These are phyloP conservation scores for Lactarius pseudohatsudake DNA, from an alignment of 768 basidiomycete genomes.

Conservation along the genomic window DNA sequence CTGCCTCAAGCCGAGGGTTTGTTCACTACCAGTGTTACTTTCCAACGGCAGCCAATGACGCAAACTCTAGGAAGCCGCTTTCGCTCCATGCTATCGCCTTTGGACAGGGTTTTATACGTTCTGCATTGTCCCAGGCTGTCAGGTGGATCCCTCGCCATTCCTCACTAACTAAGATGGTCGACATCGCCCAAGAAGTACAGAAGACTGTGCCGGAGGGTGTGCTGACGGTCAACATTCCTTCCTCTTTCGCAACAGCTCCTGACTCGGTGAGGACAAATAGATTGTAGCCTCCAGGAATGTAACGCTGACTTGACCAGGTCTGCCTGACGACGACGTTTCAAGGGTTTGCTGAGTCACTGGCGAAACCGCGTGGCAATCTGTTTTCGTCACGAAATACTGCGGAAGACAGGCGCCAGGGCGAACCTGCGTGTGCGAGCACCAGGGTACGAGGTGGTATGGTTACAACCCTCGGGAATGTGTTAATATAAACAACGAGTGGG, in stretches of 20 bases:
- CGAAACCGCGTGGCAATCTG: constrained; percentile 52
- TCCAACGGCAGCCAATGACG: neutral
- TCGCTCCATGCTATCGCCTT: constrained; percentile 60
- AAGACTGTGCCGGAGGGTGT: constrained; percentile 44
- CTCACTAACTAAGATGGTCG: constrained; percentile 48
- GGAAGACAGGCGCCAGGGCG: no score
- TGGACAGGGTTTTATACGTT: constrained; percentile 35
- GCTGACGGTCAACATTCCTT: constrained; percentile 36
- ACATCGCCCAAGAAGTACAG: constrained; percentile 49
- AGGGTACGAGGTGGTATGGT: no score
- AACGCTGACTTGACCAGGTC: constrained; percentile 39
- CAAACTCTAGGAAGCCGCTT: constrained; percentile 44
- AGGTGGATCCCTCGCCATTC: neutral
- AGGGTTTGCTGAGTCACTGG: constrained; percentile 54
- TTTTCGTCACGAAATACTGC: no score
- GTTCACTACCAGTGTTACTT: neutral
- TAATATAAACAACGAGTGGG: no score
- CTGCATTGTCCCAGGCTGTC: neutral
- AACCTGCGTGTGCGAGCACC: no score
- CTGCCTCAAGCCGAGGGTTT: constrained; percentile 47
- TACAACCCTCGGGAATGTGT: no score
- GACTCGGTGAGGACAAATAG: constrained; percentile 42
- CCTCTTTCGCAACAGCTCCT: constrained; percentile 50
- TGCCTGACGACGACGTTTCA: constrained; percentile 56
- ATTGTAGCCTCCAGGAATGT: neutral